Evolutionary conservation across 768 basidiomycete species (phyloP), one percentile per base, ranked within the genome.

Genomic region (Hericium erinaceus): DNA sequence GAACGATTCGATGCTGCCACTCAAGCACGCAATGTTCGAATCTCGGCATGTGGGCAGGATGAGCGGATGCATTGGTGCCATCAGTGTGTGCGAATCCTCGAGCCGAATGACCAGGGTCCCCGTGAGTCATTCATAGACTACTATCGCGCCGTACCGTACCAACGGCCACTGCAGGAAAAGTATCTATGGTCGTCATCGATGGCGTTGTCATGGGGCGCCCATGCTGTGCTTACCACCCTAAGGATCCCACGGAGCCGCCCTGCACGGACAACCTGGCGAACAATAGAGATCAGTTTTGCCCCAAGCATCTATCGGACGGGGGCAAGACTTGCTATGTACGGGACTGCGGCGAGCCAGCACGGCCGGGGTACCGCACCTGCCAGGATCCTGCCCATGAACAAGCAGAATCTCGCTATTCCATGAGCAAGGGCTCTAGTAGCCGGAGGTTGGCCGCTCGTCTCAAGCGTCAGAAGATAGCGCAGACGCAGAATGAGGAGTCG

Each of bases 1-100:
- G 60, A 68, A 26, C 59, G 66, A 0, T 72, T 72, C 59, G 64
- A 54, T 13, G 58, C 22, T 0, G 67, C 66, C 3, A 71, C 71
- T 62, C 46, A 59, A 10, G 62, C 54, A 3, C 57, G 69, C 0
- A 73, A 70, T 48, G 4, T 40, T 0, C 53, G 57, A 1, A 69
- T 71, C 2, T 54, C 66, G 9, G 22, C 59, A 2, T 33, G 61
- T 33, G 69, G 69, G 0, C 69, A 71, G 37, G 61, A 63, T 15
- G 67, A 69, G 20, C 58, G 68, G 3, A 18, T 4, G 2, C 70
- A 70, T 59, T 62, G 12, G 18, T 50, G 49, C 24, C n/a, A 50
- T 50, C 49, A n/a, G 1, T 50, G 49, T 15, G 24, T 26, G 15
- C 49, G 12, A 6, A 1, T 50, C 49, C 20, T 18, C 20, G 49